Conservation (phyloP, 352 stramenopile species). For the Phytophthora crassamura region DNA sequence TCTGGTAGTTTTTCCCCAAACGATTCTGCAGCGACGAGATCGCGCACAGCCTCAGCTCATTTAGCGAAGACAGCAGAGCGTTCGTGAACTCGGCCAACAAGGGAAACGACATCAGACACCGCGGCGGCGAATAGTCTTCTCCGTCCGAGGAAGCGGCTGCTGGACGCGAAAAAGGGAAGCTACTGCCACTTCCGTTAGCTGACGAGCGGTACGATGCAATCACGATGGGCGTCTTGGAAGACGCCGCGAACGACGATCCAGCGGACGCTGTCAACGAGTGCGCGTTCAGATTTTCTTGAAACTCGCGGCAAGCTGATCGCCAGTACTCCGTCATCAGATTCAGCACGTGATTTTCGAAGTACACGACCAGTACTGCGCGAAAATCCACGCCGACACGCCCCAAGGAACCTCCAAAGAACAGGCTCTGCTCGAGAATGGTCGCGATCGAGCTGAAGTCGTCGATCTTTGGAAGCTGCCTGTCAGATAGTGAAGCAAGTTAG, state of each 20-base stretch:
- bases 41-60: conserved; percentile 83
- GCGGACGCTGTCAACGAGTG: conserved; percentile 44
- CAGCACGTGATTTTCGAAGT: conserved; percentile 85
- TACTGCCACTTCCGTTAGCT: conserved; percentile 20
- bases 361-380: conserved; percentile 78
- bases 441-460: conserved; percentile 85
- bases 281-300: conserved; percentile 58
- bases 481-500: conserved; percentile 6
- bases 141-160: conserved; percentile 10
- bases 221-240: conserved; percentile 69
- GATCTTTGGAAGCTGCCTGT: conserved; percentile 85
- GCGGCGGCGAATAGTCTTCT: conserved; percentile 72
- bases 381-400: conserved; percentile 87
- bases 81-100: conserved; percentile 88
- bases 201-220: conserved; percentile 71
- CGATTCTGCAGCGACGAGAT: conserved; percentile 70
- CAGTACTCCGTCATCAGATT: conserved; percentile 69
- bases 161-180: conserved; percentile 36
- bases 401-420: conserved; percentile 87
- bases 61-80: conserved; percentile 78
- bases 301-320: conserved; percentile 62
- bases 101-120: conserved; percentile 89
- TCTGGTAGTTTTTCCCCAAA: conserved; percentile 64
- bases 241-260: conserved; percentile 30
- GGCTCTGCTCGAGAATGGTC: conserved; percentile 82